phyloP scores from a whole-genome alignment of 2,329 filamentous ascomycete genomes.

The Leptographium procerum region DNA sequence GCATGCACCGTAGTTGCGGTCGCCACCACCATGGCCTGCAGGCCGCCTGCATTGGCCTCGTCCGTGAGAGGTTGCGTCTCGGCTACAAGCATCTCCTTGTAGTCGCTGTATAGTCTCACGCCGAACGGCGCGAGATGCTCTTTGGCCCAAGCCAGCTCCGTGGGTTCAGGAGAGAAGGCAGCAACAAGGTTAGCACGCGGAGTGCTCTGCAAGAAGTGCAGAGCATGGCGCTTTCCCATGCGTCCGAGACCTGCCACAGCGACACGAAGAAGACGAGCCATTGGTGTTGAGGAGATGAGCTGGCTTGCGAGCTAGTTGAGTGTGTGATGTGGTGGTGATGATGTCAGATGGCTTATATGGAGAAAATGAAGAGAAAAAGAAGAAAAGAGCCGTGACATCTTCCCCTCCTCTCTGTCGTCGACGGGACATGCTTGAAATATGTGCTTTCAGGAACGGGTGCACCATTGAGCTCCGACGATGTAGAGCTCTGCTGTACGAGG shows the following conservation, averaged over 20 bases:
- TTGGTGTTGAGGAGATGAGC: no score
- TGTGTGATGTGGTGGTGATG: background rate
- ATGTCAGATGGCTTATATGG: background rate
- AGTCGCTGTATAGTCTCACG: background rate
- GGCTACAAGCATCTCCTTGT: background rate
- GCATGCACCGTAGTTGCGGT: slow-evolving; percentile 1
- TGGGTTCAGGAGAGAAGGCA: background rate
- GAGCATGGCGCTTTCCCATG: slow-evolving; percentile 3
- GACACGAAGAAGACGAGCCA: background rate
- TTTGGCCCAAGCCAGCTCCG: background rate
- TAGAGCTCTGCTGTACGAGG: no score
- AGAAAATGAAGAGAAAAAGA: background rate
- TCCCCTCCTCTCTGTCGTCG: no score
- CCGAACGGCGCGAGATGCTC: background rate
- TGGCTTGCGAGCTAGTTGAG: no score
- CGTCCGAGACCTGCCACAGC: slow-evolving; percentile 2
- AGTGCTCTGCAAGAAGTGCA: background rate
- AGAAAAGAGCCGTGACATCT: no score
- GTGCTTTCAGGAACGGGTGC: no score
- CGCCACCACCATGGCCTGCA: background rate
- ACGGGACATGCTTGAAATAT: no score
- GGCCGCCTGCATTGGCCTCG: background rate
- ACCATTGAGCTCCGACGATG: no score
- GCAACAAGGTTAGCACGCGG: background rate
- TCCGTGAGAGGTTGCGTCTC: background rate